phyloP scores from a whole-genome alignment of 805 yeast species.

The Kregervanrija delftensis region DNA sequence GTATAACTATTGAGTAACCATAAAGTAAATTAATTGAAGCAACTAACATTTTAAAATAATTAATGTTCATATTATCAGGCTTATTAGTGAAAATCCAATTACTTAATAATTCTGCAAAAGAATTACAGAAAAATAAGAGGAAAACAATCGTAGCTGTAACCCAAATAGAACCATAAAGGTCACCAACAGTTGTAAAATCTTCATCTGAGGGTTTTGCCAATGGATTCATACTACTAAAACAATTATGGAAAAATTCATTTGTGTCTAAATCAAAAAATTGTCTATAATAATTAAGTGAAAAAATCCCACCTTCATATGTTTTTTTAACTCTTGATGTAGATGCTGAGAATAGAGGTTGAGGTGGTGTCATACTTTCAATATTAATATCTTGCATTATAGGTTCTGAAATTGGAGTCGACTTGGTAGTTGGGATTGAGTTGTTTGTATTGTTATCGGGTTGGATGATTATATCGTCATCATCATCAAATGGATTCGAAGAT shows the following conservation, averaged over 20 bases:
- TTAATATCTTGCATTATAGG: too few species aligned
- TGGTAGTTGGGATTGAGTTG: too few species aligned
- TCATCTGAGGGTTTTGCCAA: constrained; percentile 28
- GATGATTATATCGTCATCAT: constrained; percentile 15
- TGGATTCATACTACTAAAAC: constrained; percentile 54
- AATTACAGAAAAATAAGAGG: constrained; percentile 66
- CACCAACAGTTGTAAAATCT: constrained; percentile 43
- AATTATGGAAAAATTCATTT: constrained; percentile 48
- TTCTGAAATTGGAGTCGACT: too few species aligned
- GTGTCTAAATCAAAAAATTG: constrained; percentile 67
- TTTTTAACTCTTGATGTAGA: constrained; percentile 12
- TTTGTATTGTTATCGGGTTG: constrained; percentile 15
- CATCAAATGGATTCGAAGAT: constrained; percentile 1
- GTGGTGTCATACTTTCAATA: background rate
- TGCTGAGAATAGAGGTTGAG: background rate
- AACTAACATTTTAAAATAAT: constrained; percentile 57
- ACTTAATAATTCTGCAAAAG: constrained; percentile 61
- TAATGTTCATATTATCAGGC: constrained; percentile 28
- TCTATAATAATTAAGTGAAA: constrained; percentile 54
- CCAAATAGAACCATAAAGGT: constrained; percentile 88
- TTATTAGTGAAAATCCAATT: constrained; percentile 38
- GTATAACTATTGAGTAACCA: constrained; percentile 68
- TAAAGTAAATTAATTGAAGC: constrained; percentile 66
- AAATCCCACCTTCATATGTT: constrained; percentile 37
- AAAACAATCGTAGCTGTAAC: constrained; percentile 76